Base-by-base conservation (phyloP, 768 basidiomycete species). In the Boletus sp. region DNA sequence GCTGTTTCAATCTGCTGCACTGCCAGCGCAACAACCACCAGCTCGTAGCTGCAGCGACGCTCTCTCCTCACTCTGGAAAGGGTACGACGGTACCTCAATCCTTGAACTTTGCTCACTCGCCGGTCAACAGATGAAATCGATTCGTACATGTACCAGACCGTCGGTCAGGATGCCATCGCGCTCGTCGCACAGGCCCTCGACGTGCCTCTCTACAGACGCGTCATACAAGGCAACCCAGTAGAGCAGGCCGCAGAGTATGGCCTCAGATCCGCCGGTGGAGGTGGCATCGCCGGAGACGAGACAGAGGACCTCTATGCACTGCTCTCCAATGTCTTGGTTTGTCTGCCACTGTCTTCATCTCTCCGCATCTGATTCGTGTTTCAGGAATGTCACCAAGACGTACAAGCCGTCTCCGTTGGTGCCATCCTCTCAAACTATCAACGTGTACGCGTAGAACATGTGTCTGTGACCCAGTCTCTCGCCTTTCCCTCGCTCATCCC, bases 361-460 rank as follows among this genome's bases (percentile, higher is more conserved):
- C 41, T 30, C 35, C 42, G 29, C 54, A 45, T 33, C 54, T 65
- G 11, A 53, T 35, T 37, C 7, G 5, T 55, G 28, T 35, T 20
- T 32, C 61, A 95, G 94, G 70, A 75, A 11, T 77, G 78, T 47
- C 90, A 94, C 71, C 93, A 94, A 4, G 89, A 93, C 52, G 73
- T 94, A 20, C 77, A 87, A 70, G 96, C 85, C 9, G 89, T 98
- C 28, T 91, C 95, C 9, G 93, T 95, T 20, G 97, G 97, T 4
- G 95, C 97, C 6, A 99, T 99, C 57, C 82, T 98, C 33, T 98
- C 97, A 30, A 96, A 93, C 69, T 99, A 99, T 67, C 97, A 99
- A 66, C 83, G 97, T 28, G 87, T 98, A 17, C 85, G 97, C 52
- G 94, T 99, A 12, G 97, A 99, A 74, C 95, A 99, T 80, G 95